phyloP scores from a whole-genome alignment of 208 protist genomes.

The Willaertia magna region DNA sequence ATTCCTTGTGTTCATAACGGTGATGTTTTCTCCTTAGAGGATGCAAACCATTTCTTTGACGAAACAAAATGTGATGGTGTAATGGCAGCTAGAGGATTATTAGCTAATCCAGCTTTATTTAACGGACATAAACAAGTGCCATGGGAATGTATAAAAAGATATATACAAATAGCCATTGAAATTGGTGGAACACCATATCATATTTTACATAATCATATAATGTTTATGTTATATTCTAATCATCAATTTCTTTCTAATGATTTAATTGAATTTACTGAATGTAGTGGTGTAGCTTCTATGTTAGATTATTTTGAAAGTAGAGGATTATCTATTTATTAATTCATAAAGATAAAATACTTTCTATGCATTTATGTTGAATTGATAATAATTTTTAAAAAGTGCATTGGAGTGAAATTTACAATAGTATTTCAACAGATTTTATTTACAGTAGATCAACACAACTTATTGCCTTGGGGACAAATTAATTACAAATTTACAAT shows the following conservation, averaged over 20 bases:
- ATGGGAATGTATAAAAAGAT: background rate
- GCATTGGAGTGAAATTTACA: too few relatives aligned
- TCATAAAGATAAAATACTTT: too few relatives aligned
- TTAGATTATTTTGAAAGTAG: background rate
- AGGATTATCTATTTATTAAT: too few relatives aligned
- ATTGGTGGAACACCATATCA: background rate
- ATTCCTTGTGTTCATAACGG: conserved; percentile 68
- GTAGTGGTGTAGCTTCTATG: background rate
- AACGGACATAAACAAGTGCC: conserved; percentile 16
- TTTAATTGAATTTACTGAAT: background rate
- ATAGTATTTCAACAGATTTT: too few relatives aligned
- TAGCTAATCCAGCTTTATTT: conserved; percentile 63
- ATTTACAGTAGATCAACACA: too few relatives aligned
- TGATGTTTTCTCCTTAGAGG: conserved; percentile 41
- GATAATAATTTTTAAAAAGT: too few relatives aligned
- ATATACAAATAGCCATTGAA: background rate
- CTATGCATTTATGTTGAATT: too few relatives aligned
- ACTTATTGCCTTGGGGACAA: too few relatives aligned
- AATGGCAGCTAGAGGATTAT: conserved; percentile 59
- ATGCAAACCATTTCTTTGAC: conserved; percentile 39
- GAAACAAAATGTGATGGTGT: conserved; percentile 46
- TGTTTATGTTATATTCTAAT: background rate
- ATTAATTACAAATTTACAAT: too few relatives aligned
- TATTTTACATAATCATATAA: background rate
- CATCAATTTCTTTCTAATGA: background rate